Conservation (phyloP, 2,329 filamentous ascomycete genomes). For the Drechslera avenae region DNA sequence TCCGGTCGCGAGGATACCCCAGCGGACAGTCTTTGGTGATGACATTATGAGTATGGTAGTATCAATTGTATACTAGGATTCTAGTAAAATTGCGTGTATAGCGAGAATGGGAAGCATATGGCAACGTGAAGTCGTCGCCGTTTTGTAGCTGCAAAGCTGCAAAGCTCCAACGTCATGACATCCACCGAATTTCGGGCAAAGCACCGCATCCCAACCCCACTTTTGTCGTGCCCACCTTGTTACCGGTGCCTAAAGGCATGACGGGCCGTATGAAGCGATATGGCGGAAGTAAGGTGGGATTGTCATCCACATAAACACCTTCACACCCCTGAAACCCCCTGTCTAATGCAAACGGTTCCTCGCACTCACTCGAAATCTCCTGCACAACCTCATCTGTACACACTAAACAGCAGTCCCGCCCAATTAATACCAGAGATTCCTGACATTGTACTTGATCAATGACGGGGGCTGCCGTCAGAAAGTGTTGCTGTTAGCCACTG, state of each 20-base stretch:
- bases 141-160: slow-evolving; percentile 1
- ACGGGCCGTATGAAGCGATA: slow-evolving; percentile 3
- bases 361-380: too few relatives aligned
- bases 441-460: too few relatives aligned
- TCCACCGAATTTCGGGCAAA: slow-evolving; percentile 7
- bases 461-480: too few relatives aligned
- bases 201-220: slow-evolving; percentile 21
- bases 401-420: too few relatives aligned
- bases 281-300: neutral
- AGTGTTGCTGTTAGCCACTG: too few relatives aligned
- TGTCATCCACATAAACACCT: too few relatives aligned
- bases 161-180: slow-evolving; percentile 23
- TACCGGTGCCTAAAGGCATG: slow-evolving; percentile 12
- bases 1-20: slow-evolving; percentile 57
- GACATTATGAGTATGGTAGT: slow-evolving; percentile 29
- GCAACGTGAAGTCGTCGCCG: neutral
- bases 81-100: neutral
- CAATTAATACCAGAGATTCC: too few relatives aligned
- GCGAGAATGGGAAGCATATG: neutral
- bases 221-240: slow-evolving; percentile 13
- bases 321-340: too few relatives aligned
- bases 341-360: too few relatives aligned
- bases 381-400: too few relatives aligned
- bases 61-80: neutral
- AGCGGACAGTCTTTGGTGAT: slow-evolving; percentile 47